Evolutionary conservation across 2,329 filamentous ascomycete genomes (phyloP), one percentile per base, ranked within the genome.

Genomic region (Bipolaris cookei): DNA sequence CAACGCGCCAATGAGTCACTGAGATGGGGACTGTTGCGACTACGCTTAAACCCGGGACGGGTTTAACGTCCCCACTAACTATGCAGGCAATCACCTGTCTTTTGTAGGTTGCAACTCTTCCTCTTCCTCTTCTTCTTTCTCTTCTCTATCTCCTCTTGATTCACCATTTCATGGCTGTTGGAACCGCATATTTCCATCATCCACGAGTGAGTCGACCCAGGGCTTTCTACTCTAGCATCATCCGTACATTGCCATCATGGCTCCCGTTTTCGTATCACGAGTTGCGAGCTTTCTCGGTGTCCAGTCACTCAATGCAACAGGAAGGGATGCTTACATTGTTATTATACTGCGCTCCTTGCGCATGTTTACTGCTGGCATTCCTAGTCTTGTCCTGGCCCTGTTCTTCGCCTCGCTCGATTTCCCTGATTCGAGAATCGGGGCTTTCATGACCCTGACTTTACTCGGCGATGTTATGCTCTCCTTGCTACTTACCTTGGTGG

Each of bases 381-480:
- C 73, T 1, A 70, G 70, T 10, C 68, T 78, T 20, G 74, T 77
- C 34, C 66, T 78, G 6, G 75, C 73, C 1, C 62, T 77, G 21
- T 77, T 76, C 70, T 76, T 78, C 58, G 63, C 73, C 21, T 69
- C 69, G 3, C 69, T 78, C 3, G 52, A 64, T 20, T 73, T 77
- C 37, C 64, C 73, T 2, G 75, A 77, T 49, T 65, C 64, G 11
- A 66, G 69, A 6, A 77, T 78, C 39, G 76, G 76, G 6, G 55
- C 74, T 2, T 78, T 78, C 62, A 78, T 78, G 75, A 78, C 76
- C 3, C 59, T 78, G 48, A 78, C 76, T 2, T 61, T 78, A 7
- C 67, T 77, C 14, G 76, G 76, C 41, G 76, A 78, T 63, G 75
- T 77, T 1, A 44, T 73, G 11, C 49, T 78, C 3, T 74, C 71